These are phyloP conservation scores for Didymella pomorum DNA, from an alignment of 2,329 filamentous ascomycete genomes.

Conservation along the genomic window DNA sequence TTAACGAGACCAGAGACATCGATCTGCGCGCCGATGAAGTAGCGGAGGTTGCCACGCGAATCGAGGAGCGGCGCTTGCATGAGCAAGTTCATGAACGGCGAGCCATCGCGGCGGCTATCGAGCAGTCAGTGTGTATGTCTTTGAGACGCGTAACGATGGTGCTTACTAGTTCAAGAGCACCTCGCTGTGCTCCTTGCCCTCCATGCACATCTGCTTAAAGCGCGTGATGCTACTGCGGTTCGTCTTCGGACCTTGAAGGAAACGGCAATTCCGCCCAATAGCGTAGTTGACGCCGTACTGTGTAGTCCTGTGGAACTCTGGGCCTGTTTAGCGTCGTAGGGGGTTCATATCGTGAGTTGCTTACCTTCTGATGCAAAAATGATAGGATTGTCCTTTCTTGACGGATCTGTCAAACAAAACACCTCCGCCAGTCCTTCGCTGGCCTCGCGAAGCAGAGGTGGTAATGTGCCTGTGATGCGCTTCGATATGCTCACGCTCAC, in stretches of 20 bases:
- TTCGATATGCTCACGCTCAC: slow-evolving; percentile 74
- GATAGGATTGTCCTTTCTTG: slow-evolving; percentile 75
- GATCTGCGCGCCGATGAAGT: slow-evolving; percentile 76
- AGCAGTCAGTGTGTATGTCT: slow-evolving; percentile 14
- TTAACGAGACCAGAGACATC: slow-evolving; percentile 74
- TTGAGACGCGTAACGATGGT: background rate
- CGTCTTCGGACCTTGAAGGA: slow-evolving; percentile 78
- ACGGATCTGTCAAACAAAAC: slow-evolving; percentile 79
- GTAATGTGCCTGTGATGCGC: slow-evolving; percentile 72
- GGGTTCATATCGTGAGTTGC: slow-evolving; percentile 7
- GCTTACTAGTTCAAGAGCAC: slow-evolving; percentile 77
- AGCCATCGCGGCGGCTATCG: slow-evolving; percentile 72
- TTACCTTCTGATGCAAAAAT: slow-evolving; percentile 78
- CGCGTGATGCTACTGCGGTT: slow-evolving; percentile 69
- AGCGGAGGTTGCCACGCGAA: slow-evolving; percentile 70
- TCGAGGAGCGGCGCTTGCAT: slow-evolving; percentile 78
- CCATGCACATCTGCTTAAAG: slow-evolving; percentile 67
- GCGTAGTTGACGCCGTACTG: slow-evolving; percentile 78
- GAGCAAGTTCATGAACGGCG: slow-evolving; percentile 78
- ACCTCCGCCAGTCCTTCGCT: slow-evolving; percentile 79
- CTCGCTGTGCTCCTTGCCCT: slow-evolving; percentile 75
- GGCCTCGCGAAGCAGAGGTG: slow-evolving; percentile 69
- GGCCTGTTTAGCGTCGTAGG: slow-evolving; percentile 17
- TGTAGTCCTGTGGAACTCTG: slow-evolving; percentile 76
- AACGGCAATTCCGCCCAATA: slow-evolving; percentile 79